Percentiles rank a stretch among this genome's conserved stretches.
These are phyloP conservation scores for Leavenworthia alabamica DNA, from an alignment of 345 rosid genomes.

Conservation along the genomic window DNA sequence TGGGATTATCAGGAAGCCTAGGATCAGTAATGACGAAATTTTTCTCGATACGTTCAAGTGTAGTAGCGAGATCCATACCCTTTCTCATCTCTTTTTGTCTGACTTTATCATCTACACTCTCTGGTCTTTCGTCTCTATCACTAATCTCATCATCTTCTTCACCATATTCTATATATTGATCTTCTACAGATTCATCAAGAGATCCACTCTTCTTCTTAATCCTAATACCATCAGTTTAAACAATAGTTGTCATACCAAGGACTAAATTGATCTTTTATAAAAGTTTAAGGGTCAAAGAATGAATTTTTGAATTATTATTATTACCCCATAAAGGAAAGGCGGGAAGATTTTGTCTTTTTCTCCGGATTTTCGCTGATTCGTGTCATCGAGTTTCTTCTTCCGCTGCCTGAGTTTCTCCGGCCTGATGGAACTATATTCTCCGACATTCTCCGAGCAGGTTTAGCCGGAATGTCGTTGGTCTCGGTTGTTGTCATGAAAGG, in stretches of 20 bases:
- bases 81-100: slow-evolving; percentile 95
- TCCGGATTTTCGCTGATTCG: slow-evolving; percentile 68
- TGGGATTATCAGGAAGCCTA: slow-evolving; percentile 95
- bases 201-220: slow-evolving; percentile 47
- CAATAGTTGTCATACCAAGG: neutral
- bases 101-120: slow-evolving; percentile 70
- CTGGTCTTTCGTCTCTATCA: slow-evolving; percentile 56
- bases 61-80: slow-evolving; percentile 94
- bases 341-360: slow-evolving; percentile 59
- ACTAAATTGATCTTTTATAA: neutral
- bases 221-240: slow-evolving; percentile 26
- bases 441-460: slow-evolving; percentile 46
- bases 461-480: slow-evolving; percentile 31
- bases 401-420: slow-evolving; percentile 44
- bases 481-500: slow-evolving; percentile 52
- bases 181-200: slow-evolving; percentile 37
- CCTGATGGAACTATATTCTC: slow-evolving; percentile 47
- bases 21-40: slow-evolving; percentile 98
- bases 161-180: slow-evolving; percentile 29
- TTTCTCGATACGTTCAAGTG: slow-evolving; percentile 97
- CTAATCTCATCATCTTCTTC: slow-evolving; percentile 45
- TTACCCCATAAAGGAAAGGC: slow-evolving; percentile 76
- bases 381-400: slow-evolving; percentile 55
- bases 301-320: slow-evolving; percentile 26
- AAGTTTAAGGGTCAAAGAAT: neutral